phyloP scores from a whole-genome alignment of 2,329 filamentous ascomycete genomes.

The Aureobasidium sp. region DNA sequence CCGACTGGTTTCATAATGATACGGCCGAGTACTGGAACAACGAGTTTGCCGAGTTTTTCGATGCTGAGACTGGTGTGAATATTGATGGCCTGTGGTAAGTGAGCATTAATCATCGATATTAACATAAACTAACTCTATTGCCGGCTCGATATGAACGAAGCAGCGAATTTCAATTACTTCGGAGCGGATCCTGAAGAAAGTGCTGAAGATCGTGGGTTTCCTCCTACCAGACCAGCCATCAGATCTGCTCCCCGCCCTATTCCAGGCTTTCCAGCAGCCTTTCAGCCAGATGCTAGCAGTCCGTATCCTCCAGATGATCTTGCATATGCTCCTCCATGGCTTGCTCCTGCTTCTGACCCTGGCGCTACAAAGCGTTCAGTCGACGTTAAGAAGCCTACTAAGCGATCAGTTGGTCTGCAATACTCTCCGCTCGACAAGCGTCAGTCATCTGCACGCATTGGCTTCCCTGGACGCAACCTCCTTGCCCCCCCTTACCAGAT shows the following conservation, averaged over 20 bases:
- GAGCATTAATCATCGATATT: no score
- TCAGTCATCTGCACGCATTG: conserved; percentile 22
- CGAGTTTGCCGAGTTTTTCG: conserved; percentile 59
- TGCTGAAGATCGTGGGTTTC: conserved; percentile 36
- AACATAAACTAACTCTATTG: no score
- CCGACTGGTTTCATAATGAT: conserved; percentile 64
- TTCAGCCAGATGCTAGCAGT: conserved; percentile 45
- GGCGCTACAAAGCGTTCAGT: not conserved
- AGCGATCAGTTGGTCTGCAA: not conserved
- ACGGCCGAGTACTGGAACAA: conserved; percentile 60
- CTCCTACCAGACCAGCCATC: conserved; percentile 55
- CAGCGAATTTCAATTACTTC: conserved; percentile 44
- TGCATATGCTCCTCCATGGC: conserved; percentile 7
- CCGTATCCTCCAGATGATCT: conserved; percentile 3
- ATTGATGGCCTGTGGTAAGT: conserved; percentile 59
- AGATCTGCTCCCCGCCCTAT: conserved; percentile 52
- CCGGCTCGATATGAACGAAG: conserved; percentile 55
- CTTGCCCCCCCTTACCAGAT: conserved; percentile 51
- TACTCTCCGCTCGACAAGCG: conserved; percentile 10
- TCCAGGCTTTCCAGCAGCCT: conserved; percentile 58
- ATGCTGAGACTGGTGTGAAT: conserved; percentile 54
- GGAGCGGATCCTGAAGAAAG: conserved; percentile 28
- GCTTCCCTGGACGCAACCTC: conserved; percentile 54
- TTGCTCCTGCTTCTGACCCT: conserved; percentile 3
- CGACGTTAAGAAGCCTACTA: not conserved